phyloP scores from a whole-genome alignment of 441 rosid genomes.

The Pelargonium australe region DNA sequence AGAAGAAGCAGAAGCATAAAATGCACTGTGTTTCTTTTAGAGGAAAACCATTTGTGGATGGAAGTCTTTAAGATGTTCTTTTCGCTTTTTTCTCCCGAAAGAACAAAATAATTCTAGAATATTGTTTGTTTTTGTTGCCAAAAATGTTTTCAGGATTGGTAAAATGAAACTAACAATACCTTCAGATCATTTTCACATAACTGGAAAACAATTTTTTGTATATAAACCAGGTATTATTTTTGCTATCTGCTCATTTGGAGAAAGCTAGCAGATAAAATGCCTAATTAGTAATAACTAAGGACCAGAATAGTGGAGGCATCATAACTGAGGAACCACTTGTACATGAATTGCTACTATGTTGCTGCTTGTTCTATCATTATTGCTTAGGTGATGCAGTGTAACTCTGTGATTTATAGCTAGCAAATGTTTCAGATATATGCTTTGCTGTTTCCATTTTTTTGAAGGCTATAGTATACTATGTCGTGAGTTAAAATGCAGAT shows the following conservation, averaged over 20 bases:
- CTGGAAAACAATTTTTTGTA: neutral
- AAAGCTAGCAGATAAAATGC: neutral
- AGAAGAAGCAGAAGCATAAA: neutral
- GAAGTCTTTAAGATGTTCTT: neutral
- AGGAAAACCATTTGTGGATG: neutral
- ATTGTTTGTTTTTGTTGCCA: neutral
- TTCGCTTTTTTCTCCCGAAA: neutral
- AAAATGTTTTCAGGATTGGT: neutral
- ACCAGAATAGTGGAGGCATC: neutral
- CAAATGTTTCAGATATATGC: neutral
- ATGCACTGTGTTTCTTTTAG: neutral
- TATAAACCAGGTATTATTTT: no score
- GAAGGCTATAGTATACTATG: neutral
- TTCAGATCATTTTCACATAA: neutral
- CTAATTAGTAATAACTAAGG: neutral
- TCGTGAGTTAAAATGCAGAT: no score
- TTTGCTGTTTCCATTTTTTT: neutral
- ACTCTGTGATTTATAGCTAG: no score
- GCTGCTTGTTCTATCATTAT: neutral
- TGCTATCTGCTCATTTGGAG: neutral
- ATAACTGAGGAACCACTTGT: neutral
- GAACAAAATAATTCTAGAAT: neutral
- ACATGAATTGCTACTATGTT: neutral
- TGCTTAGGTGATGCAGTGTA: neutral
- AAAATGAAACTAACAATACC: no score